Conservation (phyloP, 176 grass and related monocot species). For the Eremochloa ophiuroides region DNA sequence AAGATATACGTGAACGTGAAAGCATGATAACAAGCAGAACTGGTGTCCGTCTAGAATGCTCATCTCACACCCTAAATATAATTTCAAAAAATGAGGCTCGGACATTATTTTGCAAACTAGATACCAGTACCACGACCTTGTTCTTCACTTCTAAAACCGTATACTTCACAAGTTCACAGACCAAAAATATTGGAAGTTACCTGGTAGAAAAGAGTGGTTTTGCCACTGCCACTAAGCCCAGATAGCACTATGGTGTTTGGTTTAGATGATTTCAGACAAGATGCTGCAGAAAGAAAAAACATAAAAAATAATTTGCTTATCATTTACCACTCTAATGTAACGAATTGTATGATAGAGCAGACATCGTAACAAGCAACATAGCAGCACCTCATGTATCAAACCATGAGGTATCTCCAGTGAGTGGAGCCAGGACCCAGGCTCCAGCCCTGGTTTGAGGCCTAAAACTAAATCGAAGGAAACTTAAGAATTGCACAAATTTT, state of each 20-base stretch:
- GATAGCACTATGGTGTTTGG: slow-evolving; percentile 73
- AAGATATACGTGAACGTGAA: neutral
- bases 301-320: neutral
- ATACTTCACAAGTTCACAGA: neutral
- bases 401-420: neutral
- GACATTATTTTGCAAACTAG: neutral
- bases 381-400: neutral
- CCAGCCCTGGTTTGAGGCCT: neutral
- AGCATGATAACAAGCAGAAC: neutral
- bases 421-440: neutral
- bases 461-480: neutral
- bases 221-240: slow-evolving; percentile 86
- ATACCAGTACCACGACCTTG: neutral
- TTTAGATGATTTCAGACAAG: slow-evolving; percentile 62
- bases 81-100: neutral
- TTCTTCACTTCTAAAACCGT: neutral
- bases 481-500: neutral
- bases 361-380: neutral
- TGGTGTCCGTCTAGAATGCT: neutral
- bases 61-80: slow-evolving; percentile 3
- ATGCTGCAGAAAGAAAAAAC: slow-evolving; percentile 38
- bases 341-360: neutral
- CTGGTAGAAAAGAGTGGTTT: slow-evolving; percentile 94
- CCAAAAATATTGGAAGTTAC: slow-evolving; percentile 25
- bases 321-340: neutral